Evolutionary conservation across 140 eudicot genomes (phyloP).

Genomic region (Anethum foeniculum): DNA sequence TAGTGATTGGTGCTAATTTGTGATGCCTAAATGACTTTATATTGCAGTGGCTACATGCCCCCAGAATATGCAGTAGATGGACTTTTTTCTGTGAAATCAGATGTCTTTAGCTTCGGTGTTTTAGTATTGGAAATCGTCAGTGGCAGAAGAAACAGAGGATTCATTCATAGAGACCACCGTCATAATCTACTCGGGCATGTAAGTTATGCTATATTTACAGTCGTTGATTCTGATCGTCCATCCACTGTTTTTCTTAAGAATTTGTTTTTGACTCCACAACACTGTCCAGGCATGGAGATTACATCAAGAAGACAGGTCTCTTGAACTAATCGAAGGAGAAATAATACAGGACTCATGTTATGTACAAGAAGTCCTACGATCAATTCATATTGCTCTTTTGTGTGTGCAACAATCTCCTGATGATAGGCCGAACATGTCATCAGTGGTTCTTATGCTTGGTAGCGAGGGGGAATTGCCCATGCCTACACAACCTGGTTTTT

Average conservation of each 20-base stretch:
- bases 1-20: neutral
- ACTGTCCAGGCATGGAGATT: conserved; percentile 24
- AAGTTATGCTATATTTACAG: conserved; percentile 12
- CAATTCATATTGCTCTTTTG: conserved; percentile 21
- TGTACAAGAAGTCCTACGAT: conserved; percentile 8
- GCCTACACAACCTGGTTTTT: conserved; percentile 28
- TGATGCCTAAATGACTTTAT: neutral
- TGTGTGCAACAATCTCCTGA: conserved; percentile 28
- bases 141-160: conserved; percentile 54
- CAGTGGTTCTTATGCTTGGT: conserved; percentile 16
- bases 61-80: conserved; percentile 69
- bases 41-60: conserved; percentile 63
- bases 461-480: conserved; percentile 9
- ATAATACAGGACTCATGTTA: neutral
- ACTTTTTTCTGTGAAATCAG: conserved; percentile 59
- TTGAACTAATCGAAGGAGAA: conserved; percentile 9
- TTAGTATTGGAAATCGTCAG: conserved; percentile 57
- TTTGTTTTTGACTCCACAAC: neutral
- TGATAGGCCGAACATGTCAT: conserved; percentile 25
- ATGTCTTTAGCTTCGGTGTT: conserved; percentile 65
- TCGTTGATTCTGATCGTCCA: no score
- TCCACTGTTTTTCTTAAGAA: neutral
- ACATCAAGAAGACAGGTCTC: conserved; percentile 14
- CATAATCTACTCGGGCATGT: conserved; percentile 77
- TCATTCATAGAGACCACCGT: conserved; percentile 42